A percentile compares a stretch with the other conserved stretches of the same genome.
Conservation (phyloP, 495 filamentous ascomycete genomes). For the Tuber indicum region DNA sequence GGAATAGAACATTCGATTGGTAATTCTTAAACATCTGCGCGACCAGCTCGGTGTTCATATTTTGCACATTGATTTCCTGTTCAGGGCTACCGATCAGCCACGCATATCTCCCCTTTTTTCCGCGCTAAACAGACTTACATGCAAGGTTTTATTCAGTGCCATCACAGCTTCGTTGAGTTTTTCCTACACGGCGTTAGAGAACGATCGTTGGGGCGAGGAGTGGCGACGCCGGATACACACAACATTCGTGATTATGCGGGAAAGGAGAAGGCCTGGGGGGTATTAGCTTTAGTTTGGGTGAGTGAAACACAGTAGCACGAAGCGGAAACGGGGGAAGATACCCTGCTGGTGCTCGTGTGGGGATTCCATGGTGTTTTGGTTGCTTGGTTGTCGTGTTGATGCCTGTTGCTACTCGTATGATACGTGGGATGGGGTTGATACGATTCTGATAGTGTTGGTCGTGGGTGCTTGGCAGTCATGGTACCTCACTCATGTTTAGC, state of each 20-base stretch:
- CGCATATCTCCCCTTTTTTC: not conserved
- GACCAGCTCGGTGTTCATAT: slow-evolving; percentile 96
- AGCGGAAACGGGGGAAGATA: slow-evolving; percentile 1
- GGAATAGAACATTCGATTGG: slow-evolving; percentile 93
- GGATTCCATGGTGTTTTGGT: slow-evolving; percentile 56
- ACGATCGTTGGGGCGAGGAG: slow-evolving; percentile 12
- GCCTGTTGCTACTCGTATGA: not conserved
- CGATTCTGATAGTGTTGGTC: not conserved
- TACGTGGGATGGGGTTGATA: not conserved
- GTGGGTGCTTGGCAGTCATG: not conserved
- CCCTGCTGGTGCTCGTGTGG: slow-evolving; percentile 94
- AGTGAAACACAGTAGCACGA: not conserved
- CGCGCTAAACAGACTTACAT: slow-evolving; percentile 50
- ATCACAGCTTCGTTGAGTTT: slow-evolving; percentile 94
- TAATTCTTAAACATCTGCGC: slow-evolving; percentile 99
- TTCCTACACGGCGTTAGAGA: slow-evolving; percentile 56
- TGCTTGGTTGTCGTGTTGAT: not conserved
- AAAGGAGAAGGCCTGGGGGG: slow-evolving; percentile 62
- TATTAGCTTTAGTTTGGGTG: slow-evolving; percentile 2
- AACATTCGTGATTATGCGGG: slow-evolving; percentile 94
- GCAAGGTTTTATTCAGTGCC: slow-evolving; percentile 82
- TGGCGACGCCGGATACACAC: slow-evolving; percentile 50
- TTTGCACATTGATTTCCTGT: slow-evolving; percentile 94
- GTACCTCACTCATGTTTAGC: not conserved
- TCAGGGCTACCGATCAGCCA: slow-evolving; percentile 2